Percentiles rank a stretch among this genome's conserved stretches.
These are phyloP conservation scores for Aschersonia sp. DNA, from an alignment of 2,329 filamentous ascomycete species.

Conservation along the genomic window DNA sequence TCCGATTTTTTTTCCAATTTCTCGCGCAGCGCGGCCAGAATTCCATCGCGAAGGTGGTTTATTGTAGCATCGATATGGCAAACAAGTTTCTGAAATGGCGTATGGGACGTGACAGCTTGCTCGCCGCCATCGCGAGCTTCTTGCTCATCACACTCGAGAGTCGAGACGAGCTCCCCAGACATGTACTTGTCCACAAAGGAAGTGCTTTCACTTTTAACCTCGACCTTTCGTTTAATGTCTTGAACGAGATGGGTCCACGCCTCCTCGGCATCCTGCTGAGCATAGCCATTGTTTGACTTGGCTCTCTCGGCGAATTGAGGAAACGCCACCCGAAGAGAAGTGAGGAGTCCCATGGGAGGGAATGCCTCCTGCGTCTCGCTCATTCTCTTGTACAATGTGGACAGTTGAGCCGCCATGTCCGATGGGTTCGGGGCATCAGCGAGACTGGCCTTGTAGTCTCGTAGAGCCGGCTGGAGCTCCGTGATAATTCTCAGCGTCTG, in stretches of 20 bases:
- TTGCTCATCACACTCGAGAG: conserved; percentile 72
- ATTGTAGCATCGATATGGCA: conserved; percentile 83
- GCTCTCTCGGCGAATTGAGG: conserved; percentile 89
- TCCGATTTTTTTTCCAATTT: conserved; percentile 83
- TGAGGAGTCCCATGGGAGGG: conserved; percentile 68
- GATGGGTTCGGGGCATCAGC: conserved; percentile 29
- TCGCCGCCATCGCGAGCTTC: conserved; percentile 63
- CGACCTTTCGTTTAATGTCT: conserved; percentile 66
- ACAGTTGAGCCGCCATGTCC: conserved; percentile 64
- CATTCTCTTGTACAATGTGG: conserved; percentile 82
- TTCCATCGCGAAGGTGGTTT: conserved; percentile 83
- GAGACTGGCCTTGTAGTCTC: conserved; percentile 32
- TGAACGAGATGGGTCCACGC: conserved; percentile 93
- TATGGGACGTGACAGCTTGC: conserved; percentile 49
- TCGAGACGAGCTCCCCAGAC: conserved; percentile 64
- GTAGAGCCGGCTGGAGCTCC: conserved; percentile 71
- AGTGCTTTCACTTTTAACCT: conserved; percentile 39
- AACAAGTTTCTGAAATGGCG: conserved; percentile 75
- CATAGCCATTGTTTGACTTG: conserved; percentile 69
- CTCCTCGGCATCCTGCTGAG: conserved; percentile 98
- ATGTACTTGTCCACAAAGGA: conserved; percentile 89
- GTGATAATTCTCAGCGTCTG: conserved; percentile 81
- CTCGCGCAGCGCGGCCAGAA: conserved; percentile 68
- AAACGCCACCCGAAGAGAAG: conserved; percentile 61
- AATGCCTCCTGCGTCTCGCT: conserved; percentile 77